These are phyloP conservation scores for Atalantia buxifolia DNA, from an alignment of 345 rosid genomes.

Conservation along the genomic window DNA sequence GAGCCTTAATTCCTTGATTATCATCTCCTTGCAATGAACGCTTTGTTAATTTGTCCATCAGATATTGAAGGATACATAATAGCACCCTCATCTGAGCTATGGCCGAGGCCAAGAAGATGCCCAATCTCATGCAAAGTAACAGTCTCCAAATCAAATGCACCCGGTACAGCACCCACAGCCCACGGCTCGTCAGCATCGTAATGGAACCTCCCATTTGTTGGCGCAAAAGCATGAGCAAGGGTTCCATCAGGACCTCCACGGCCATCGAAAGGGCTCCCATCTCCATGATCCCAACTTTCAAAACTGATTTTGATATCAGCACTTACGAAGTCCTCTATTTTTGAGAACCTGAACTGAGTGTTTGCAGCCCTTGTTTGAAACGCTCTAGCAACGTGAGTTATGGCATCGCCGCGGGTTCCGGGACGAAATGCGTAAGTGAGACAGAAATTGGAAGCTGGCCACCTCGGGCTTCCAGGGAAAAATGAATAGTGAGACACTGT, in stretches of 20 bases:
- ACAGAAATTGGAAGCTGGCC: constrained; percentile 34
- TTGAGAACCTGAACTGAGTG: constrained; percentile 23
- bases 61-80: constrained; percentile 32
- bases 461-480: constrained; percentile 16
- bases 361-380: constrained; percentile 24
- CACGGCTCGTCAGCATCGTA: constrained; percentile 16
- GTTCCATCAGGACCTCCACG: no score
- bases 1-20: constrained; percentile 24
- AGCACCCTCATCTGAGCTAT: constrained; percentile 24
- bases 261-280: neutral
- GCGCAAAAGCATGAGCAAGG: no score
- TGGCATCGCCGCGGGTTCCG: neutral
- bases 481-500: constrained; percentile 21
- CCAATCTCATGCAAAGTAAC: no score
- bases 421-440: constrained; percentile 20
- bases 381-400: constrained; percentile 13
- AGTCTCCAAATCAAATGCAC: neutral
- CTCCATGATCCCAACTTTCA: constrained; percentile 17
- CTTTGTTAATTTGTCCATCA: constrained; percentile 22
- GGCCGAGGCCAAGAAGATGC: constrained; percentile 28
- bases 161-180: constrained; percentile 1
- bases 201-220: no score
- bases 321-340: neutral
- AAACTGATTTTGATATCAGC: constrained; percentile 30
- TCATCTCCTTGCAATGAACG: constrained; percentile 19